Conservation (phyloP, 1,284 basidiomycete species). For the Xanthoconium separans region DNA sequence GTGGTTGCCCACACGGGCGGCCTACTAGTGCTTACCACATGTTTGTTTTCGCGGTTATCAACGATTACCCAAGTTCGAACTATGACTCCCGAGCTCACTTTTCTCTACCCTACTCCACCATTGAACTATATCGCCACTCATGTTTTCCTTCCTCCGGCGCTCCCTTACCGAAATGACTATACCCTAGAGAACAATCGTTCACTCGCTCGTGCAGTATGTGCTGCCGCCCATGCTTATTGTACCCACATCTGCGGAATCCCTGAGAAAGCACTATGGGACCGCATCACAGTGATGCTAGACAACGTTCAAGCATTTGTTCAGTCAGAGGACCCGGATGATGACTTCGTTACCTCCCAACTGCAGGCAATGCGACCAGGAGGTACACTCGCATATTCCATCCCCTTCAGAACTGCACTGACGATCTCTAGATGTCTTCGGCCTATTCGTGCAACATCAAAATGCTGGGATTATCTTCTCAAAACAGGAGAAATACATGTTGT, state of each 20-base stretch:
- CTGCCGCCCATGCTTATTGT: not conserved
- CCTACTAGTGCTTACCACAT: too few species aligned
- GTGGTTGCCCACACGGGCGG: too few species aligned
- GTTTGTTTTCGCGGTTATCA: too few species aligned
- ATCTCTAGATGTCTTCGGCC: conserved; percentile 19
- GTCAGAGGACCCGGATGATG: not conserved
- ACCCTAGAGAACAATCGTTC: not conserved
- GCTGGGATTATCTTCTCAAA: conserved; percentile 21
- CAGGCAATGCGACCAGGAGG: conserved; percentile 1
- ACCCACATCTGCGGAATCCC: not conserved
- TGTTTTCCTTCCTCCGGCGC: conserved; percentile 6
- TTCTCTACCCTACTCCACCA: too few species aligned
- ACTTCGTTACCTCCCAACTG: not conserved
- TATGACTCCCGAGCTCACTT: too few species aligned
- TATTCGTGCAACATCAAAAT: conserved; percentile 31
- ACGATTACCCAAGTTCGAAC: too few species aligned
- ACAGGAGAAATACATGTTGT: not conserved
- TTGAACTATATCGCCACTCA: not conserved
- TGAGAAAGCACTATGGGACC: conserved; percentile 6
- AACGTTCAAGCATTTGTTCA: not conserved
- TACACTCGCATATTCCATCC: not conserved
- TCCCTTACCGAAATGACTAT: not conserved
- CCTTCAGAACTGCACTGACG: not conserved
- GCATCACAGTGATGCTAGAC: not conserved
- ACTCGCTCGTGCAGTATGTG: not conserved